Evolutionary conservation across 352 stramenopile genomes (phyloP), one percentile per base, ranked within the genome.

Genomic region (Phytophthora podocarpi): DNA sequence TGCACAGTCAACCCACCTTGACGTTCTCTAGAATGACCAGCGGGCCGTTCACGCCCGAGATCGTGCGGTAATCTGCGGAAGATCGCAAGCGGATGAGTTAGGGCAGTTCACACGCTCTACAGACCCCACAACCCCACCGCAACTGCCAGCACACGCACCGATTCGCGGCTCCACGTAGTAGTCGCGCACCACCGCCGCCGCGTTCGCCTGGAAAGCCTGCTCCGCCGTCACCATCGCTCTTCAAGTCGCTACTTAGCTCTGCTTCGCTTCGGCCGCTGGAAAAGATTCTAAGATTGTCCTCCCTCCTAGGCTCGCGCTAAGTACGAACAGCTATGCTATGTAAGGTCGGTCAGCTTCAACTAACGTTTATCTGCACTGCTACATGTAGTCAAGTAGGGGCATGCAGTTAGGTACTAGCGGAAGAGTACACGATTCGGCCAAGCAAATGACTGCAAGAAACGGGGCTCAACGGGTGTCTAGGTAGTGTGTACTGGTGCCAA

Each of bases 1-100:
- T 27, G 13, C 35, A 18, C n/a, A 2, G 0, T 20, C 6, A 16
- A 64, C 55, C 27, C 35, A 98, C 89, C 86, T 99, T 99, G 51
- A 99, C 98, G 82, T 99, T 99, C 75, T 99, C 97, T 50, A 99
- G 84, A 60, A 99, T 98, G 20, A 99, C 98, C 43, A 99, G 78
- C 59, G 98, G 98, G 58, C 98, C 97, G 70, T 99, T 99, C 21
- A 99, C 97, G 65, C 96, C 96, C 45, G 90, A 95, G 81, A 99
- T 99, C 30, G 97, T 99, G 55, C 96, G 95, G 67, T 98, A 98
- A 62, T 97, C 87, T 95, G 74, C 55, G n/a, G n/a, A 56, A 65
- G 45, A 76, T 63, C 37, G 28, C 28, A 56, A 54, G 28, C 18
- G 32, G 28, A 32, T 64, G 21, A 42, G 23, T 64, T 16, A 55